A percentile compares a stretch with the other conserved stretches of the same genome.
Evolutionary conservation across 192 early-diverging fungal genomes (phyloP).

Genomic region (Gonapodya sp.): DNA sequence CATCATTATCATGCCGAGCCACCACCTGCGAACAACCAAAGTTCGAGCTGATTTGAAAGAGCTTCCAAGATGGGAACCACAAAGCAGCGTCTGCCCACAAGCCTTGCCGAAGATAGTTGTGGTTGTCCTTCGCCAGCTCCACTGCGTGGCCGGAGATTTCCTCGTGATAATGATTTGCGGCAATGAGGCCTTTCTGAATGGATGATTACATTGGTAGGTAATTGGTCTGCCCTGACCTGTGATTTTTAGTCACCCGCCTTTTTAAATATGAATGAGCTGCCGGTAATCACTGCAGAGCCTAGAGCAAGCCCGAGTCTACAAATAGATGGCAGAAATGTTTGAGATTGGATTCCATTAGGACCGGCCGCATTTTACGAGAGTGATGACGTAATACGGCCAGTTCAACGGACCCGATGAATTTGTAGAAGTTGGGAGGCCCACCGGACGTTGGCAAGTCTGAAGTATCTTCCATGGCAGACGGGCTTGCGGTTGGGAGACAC

Average conservation of each 20-base stretch:
- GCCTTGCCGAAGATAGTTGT: background rate
- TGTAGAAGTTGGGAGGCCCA: background rate
- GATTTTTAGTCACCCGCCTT: background rate
- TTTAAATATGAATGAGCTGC: background rate
- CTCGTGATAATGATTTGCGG: background rate
- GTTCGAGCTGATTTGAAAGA: background rate
- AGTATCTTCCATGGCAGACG: too few relatives aligned
- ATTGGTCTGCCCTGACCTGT: background rate
- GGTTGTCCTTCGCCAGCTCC: background rate
- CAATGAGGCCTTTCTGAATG: background rate
- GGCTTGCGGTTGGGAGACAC: too few relatives aligned
- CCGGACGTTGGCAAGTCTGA: too few relatives aligned
- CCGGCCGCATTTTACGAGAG: too few relatives aligned
- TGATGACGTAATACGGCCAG: background rate
- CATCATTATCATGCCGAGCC: background rate
- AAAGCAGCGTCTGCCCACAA: background rate
- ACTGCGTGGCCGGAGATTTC: background rate
- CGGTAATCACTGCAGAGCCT: background rate
- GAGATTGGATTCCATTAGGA: too few relatives aligned
- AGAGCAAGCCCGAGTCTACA: background rate
- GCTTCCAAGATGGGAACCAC: background rate
- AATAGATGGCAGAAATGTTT: background rate
- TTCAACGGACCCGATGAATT: background rate
- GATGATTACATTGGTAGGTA: background rate
- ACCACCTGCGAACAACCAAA: background rate